These are phyloP conservation scores for Daldinia childiae DNA, from an alignment of 495 filamentous ascomycete species.

Conservation along the genomic window DNA sequence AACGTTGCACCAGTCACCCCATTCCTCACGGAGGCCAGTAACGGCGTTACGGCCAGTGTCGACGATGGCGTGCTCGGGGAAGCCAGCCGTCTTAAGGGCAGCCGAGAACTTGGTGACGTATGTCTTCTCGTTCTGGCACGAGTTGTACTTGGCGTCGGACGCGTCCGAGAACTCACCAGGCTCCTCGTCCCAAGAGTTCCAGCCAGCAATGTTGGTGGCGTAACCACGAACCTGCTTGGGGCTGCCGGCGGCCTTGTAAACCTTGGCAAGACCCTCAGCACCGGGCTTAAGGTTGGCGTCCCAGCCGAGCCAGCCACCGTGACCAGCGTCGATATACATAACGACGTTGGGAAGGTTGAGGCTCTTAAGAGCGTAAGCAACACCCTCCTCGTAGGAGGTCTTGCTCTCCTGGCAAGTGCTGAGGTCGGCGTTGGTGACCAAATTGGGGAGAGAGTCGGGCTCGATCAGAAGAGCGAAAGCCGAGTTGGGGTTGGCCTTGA, in stretches of 20 bases:
- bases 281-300: conserved; percentile 77
- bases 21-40: conserved; percentile 69
- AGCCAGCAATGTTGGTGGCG: conserved; percentile 82
- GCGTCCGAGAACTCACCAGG: conserved; percentile 74
- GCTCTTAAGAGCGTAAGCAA: conserved; percentile 74
- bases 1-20: conserved; percentile 91
- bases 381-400: conserved; percentile 71
- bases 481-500: conserved; percentile 64
- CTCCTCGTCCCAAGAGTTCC: conserved; percentile 69
- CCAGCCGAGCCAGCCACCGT: conserved; percentile 88
- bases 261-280: conserved; percentile 71
- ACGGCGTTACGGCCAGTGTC: conserved; percentile 76
- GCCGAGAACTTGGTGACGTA: conserved; percentile 75
- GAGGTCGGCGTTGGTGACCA: conserved; percentile 77
- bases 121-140: conserved; percentile 74
- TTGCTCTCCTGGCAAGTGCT: conserved; percentile 70
- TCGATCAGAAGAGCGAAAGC: conserved; percentile 69
- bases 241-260: conserved; percentile 71
- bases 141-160: conserved; percentile 63
- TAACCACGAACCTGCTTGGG: conserved; percentile 76
- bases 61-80: conserved; percentile 77
- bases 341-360: conserved; percentile 80
- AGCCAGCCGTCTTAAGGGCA: conserved; percentile 67
- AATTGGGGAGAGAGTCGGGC: conserved; percentile 82
- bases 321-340: conserved; percentile 86